phyloP scores from a whole-genome alignment of 2,329 filamentous ascomycete genomes.

The Dactylellina leptospora region DNA sequence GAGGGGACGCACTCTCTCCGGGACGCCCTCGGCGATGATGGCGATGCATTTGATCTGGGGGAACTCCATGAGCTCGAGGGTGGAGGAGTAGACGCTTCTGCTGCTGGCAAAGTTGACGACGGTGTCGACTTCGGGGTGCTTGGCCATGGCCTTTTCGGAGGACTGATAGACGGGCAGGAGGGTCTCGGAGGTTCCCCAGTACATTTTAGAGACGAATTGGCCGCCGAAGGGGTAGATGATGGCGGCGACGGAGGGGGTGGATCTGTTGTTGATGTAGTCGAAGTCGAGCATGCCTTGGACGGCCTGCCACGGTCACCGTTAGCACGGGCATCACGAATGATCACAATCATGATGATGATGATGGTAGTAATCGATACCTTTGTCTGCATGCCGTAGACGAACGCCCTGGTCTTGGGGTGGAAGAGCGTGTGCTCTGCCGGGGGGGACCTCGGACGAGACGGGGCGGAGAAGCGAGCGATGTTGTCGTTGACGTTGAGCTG shows the following conservation, averaged over 20 bases:
- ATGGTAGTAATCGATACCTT: slow-evolving; percentile 69
- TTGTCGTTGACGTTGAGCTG: slow-evolving; percentile 89
- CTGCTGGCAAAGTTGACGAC: slow-evolving; percentile 99
- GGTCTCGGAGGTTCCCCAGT: slow-evolving; percentile 99
- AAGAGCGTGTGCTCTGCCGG: slow-evolving; percentile 89
- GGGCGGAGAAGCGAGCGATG: slow-evolving; percentile 93
- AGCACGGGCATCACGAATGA: not conserved
- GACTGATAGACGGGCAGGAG: slow-evolving; percentile 98
- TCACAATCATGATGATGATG: not conserved
- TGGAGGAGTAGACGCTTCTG: slow-evolving; percentile 97
- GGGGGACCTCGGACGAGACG: slow-evolving; percentile 90
- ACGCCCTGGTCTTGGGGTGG: slow-evolving; percentile 99
- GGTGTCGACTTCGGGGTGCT: slow-evolving; percentile 96
- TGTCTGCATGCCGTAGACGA: slow-evolving; percentile 99
- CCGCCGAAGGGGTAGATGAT: slow-evolving; percentile 99
- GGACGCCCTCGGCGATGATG: slow-evolving; percentile 99
- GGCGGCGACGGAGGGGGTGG: slow-evolving; percentile 92
- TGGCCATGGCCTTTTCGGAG: slow-evolving; percentile 88
- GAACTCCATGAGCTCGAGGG: slow-evolving; percentile 96
- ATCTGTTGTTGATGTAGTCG: slow-evolving; percentile 99
- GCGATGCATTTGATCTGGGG: slow-evolving; percentile 98
- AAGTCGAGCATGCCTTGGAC: slow-evolving; percentile 80
- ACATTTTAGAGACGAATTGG: slow-evolving; percentile 99
- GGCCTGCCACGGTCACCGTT: slow-evolving; percentile 57
- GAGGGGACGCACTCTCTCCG: slow-evolving; percentile 79